Evolutionary conservation across 1,284 basidiomycete species (phyloP).

Genomic region (Trichosporon faecale): DNA sequence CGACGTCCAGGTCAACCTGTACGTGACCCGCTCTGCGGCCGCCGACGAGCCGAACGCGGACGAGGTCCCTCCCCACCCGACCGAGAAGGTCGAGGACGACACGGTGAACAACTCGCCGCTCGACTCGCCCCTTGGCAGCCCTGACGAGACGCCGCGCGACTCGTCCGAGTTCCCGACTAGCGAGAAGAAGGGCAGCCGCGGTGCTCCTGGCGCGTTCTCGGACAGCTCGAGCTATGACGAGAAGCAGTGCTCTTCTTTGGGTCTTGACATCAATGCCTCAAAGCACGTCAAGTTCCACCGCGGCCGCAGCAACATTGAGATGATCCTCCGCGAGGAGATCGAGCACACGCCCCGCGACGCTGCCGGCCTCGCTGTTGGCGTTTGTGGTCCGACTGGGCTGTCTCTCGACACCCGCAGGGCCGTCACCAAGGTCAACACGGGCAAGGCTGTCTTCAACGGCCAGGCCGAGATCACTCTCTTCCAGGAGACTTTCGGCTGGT

Average conservation of each 20-base stretch:
- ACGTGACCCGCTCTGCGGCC: constrained; percentile 22
- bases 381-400: constrained; percentile 33
- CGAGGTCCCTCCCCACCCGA: neutral
- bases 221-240: neutral
- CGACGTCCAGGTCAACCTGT: constrained; percentile 25
- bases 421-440: constrained; percentile 26
- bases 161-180: neutral
- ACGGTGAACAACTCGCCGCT: constrained; percentile 5
- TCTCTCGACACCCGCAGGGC: constrained; percentile 27
- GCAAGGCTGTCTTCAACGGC: constrained; percentile 25
- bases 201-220: neutral
- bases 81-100: neutral
- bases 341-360: constrained; percentile 1
- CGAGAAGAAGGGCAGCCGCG: constrained; percentile 8
- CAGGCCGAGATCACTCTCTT: constrained; percentile 31
- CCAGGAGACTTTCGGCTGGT: constrained; percentile 39
- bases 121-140: neutral
- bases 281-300: constrained; percentile 14
- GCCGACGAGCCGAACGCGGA: constrained; percentile 17
- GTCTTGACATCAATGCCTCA: constrained; percentile 6
- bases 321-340: constrained; percentile 19
- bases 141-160: constrained; percentile 1
- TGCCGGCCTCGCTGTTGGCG: constrained; percentile 17
- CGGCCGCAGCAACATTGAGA: constrained; percentile 20
- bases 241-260: neutral